Conservation (phyloP, 306 rosid species). For the Neltuma alba region DNA sequence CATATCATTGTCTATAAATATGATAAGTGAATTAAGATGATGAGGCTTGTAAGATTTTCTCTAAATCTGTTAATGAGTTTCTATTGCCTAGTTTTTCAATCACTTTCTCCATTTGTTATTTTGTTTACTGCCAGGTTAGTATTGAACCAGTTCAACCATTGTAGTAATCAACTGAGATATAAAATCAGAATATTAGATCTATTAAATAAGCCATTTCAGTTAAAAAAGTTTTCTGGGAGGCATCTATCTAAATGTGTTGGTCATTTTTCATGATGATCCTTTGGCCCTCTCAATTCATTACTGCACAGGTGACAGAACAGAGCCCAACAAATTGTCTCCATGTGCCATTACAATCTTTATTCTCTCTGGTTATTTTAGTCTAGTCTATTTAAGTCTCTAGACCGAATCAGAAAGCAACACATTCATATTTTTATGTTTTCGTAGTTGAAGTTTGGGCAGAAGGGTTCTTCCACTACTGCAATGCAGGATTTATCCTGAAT, state of each 20-base stretch:
- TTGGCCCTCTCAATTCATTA: not conserved
- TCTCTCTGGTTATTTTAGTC: not conserved
- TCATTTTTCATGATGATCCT: not conserved
- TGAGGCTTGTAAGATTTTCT: conserved; percentile 54
- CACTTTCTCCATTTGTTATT: conserved; percentile 36
- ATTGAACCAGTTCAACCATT: conserved; percentile 34
- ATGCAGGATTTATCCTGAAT: not conserved
- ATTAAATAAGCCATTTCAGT: not conserved
- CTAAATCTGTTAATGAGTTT: conserved; percentile 39
- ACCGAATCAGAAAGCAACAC: not conserved
- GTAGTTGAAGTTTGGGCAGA: not conserved
- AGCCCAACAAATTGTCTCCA: not conserved
- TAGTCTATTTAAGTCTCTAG: not conserved
- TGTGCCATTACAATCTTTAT: not conserved
- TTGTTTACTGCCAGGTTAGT: conserved; percentile 27
- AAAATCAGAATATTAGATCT: conserved; percentile 26
- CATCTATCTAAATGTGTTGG: not conserved
- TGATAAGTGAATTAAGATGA: conserved; percentile 54
- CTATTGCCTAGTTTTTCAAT: conserved; percentile 41
- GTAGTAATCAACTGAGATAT: conserved; percentile 9
- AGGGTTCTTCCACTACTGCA: not conserved
- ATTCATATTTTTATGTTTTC: not conserved
- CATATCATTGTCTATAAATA: conserved; percentile 37
- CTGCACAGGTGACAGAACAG: not conserved
- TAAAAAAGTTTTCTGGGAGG: not conserved